Evolutionary conservation across 805 yeast genomes (phyloP), one percentile per base, ranked within the genome.

Genomic region (Yarrowia keelungensis): DNA sequence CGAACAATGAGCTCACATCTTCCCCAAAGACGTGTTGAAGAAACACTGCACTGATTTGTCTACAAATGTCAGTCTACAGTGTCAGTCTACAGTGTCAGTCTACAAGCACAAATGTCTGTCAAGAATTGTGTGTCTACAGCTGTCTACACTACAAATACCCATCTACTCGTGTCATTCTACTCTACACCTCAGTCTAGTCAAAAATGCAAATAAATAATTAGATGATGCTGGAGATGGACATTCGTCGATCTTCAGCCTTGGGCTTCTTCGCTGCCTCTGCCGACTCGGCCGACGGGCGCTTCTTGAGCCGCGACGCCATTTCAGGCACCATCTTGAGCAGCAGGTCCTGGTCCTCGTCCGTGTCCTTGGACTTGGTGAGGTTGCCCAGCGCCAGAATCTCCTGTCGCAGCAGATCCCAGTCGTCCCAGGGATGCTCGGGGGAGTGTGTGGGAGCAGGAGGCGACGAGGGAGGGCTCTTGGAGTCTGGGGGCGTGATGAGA

Each of bases 171-270:
- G n/a, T n/a, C n/a, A n/a, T n/a, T n/a, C 36, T 49, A 49, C 53
- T 26, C 7, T 8, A 5, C 10, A 10, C 10, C 38, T 36, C 2
- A 8, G 16, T 8, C 4, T 35, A 26, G 32, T 19, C 43, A 54
- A 26, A 53, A 56, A 56, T 56, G 62, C 47, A 59, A 59, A 59
- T 59, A 59, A 43, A 59, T 42, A 59, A 59, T 59, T 59, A 59
- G 15, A 59, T 59, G 42, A 59, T 59, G 65, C 65, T 59, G 42
- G 41, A 43, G 35, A 59, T 59, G 14, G 65, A 59, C 65, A 59
- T 59, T 9, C 65, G 50, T 36, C 65, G 50, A 22, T 59, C 65
- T 42, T 59, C 65, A 12, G 65, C 41, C 51, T 45, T 59, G 65
- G 65, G 65, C 16, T 59, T 59, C 65, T 59, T 59, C 42, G 5